Evolutionary conservation across 1,139 yeast genomes (phyloP).

Genomic region (Nakaseomyces bracarensis): DNA sequence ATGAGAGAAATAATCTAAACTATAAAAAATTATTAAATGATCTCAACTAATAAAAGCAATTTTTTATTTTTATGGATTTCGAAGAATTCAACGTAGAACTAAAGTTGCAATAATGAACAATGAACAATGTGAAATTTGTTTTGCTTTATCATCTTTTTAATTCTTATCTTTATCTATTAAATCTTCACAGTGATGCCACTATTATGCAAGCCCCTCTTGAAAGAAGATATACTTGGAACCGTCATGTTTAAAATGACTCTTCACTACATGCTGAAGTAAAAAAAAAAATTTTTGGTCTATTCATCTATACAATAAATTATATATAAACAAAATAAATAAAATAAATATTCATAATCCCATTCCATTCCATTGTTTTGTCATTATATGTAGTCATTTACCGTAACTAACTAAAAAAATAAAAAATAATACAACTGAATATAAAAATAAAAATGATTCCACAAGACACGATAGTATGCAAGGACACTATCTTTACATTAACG

Average conservation of each 20-base stretch:
- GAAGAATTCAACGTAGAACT: not conserved
- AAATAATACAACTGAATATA: not conserved
- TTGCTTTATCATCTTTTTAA: not conserved
- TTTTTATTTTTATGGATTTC: not conserved
- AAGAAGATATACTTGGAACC: not conserved
- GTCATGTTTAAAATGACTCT: slow-evolving; percentile 3
- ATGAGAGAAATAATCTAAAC: not conserved
- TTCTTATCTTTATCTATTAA: not conserved
- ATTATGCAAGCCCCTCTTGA: not conserved
- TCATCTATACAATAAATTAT: too few relatives aligned
- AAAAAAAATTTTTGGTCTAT: too few relatives aligned
- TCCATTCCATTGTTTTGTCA: too few relatives aligned
- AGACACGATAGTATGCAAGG: not conserved
- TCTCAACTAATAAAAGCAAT: not conserved
- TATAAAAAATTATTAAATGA: too few relatives aligned
- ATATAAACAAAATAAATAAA: too few relatives aligned
- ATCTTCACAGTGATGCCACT: too few relatives aligned
- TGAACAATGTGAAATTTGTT: not conserved
- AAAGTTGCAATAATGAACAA: not conserved
- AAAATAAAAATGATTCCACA: not conserved
- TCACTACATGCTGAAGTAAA: too few relatives aligned
- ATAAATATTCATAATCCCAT: too few relatives aligned
- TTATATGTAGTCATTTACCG: not conserved
- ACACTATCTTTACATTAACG: slow-evolving; percentile 46
- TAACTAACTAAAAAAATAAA: not conserved